Evolutionary conservation across 768 basidiomycete genomes (phyloP), one percentile per base, ranked within the genome.

Genomic region (Rhizopogon vesiculosus): DNA sequence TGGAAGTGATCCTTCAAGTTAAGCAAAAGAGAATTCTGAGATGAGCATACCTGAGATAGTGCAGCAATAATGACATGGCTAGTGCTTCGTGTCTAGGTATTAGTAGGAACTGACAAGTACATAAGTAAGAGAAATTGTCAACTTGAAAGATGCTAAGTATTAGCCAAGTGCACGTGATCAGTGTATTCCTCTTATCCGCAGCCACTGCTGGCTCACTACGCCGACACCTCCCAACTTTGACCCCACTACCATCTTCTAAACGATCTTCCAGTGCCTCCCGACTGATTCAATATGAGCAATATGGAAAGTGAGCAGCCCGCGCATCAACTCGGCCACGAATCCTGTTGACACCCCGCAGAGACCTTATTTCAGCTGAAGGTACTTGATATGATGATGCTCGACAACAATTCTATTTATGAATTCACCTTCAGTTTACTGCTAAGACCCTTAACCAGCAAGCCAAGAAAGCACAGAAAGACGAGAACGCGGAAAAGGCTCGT

Each of bases 311-410:
- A 79, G 93, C 72, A 15, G 22, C 31, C 16, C 38, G 16, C 29
- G 28, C 35, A 12, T 33, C 45, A 6, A 25, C 28, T 51, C 5
- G 13, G 22, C n/a, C 16, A 28, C 42, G 55, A 51, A 54, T 56
- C 49, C 29, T 54, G 18, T 75, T 79, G 54, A 80, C 56, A 39
- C 59, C 56, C 38, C 62, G 5, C 69, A 99, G 96, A 98, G 75
- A 94, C 92, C 31, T 80, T 98, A n/a, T 99, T 99, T 68, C 93
- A 98, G 74, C 89, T 99, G 64, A 99, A 99, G 83, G 96, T 94
- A 56, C 45, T 51, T 45, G 48, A 56, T 35, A 18, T 56, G 40
- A 18, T 56, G 40, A 58, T 51, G 55, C 29, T 51, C 45, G 19
- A 31, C 45, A 51, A 56, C 54, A 54, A 49, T 54, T 57, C 62